phyloP scores from a whole-genome alignment of 371 early-diverging fungal species.

The Mucor velutinosus region DNA sequence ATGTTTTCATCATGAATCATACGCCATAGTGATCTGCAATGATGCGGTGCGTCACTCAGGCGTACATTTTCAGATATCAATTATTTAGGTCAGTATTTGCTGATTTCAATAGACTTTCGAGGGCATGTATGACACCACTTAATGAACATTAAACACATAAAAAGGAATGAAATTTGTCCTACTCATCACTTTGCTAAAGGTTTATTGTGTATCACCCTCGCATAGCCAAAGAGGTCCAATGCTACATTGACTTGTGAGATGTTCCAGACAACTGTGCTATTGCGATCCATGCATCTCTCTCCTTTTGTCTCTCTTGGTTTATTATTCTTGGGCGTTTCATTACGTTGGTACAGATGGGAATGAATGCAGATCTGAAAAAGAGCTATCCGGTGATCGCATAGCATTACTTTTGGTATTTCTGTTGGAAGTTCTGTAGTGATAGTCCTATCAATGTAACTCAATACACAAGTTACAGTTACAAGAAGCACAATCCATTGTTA shows the following conservation, averaged over 20 bases:
- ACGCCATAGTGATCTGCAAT: neutral
- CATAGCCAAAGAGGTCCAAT: neutral
- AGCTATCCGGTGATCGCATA: slow-evolving; percentile 19
- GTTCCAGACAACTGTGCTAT: neutral
- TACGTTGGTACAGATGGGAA: slow-evolving; percentile 36
- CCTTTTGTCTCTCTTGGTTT: neutral
- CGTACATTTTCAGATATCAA: no score
- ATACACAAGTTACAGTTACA: neutral
- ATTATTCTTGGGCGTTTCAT: neutral
- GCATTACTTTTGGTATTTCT: slow-evolving; percentile 25
- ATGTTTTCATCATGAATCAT: neutral
- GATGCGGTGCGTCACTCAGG: no score
- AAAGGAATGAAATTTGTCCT: neutral
- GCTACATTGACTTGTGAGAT: neutral
- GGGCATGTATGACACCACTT: neutral
- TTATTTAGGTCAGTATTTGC: no score
- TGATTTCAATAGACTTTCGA: neutral
- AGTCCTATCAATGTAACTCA: slow-evolving; percentile 4
- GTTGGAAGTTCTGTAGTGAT: neutral
- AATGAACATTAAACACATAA: neutral
- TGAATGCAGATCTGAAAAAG: slow-evolving; percentile 36
- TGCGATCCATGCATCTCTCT: neutral
- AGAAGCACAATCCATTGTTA: slow-evolving; percentile 6
- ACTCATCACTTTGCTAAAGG: neutral
- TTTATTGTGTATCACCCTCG: neutral